phyloP scores from a whole-genome alignment of 495 filamentous ascomycete species.

The Aspergillus sclerotioniger region DNA sequence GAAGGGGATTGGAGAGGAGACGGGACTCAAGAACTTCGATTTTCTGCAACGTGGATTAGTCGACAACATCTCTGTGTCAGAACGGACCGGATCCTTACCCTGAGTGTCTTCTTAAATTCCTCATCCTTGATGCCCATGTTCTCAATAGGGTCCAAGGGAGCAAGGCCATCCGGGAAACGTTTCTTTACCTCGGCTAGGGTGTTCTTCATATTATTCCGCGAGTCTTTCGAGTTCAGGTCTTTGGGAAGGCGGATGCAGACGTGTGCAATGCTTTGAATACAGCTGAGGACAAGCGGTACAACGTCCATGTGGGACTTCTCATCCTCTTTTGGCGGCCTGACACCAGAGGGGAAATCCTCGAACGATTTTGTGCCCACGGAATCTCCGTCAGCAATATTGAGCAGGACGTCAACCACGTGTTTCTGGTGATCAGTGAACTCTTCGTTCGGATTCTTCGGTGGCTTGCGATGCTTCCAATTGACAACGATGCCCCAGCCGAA shows the following conservation, averaged over 20 bases:
- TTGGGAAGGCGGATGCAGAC: constrained; percentile 76
- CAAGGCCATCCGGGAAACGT: constrained; percentile 90
- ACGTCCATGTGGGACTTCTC: constrained; percentile 75
- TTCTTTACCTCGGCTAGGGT: constrained; percentile 69
- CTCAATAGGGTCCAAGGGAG: constrained; percentile 86
- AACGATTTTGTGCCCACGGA: constrained; percentile 56
- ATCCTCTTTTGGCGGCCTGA: constrained; percentile 61
- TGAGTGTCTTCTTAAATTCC: constrained; percentile 84
- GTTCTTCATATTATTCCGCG: constrained; percentile 64
- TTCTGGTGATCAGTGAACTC: constrained; percentile 68
- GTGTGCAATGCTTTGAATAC: constrained; percentile 73
- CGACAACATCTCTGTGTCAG: neutral
- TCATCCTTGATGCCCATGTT: constrained; percentile 93
- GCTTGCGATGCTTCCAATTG: constrained; percentile 61
- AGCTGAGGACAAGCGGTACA: constrained; percentile 81
- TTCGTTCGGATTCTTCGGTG: constrained; percentile 58
- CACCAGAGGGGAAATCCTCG: constrained; percentile 60
- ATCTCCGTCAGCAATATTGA: constrained; percentile 64
- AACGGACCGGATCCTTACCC: constrained; percentile 46
- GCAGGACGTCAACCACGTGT: constrained; percentile 76
- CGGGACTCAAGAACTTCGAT: constrained; percentile 95
- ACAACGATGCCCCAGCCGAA: constrained; percentile 93
- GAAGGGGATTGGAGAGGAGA: constrained; percentile 81
- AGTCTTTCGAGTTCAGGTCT: constrained; percentile 60
- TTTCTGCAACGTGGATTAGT: constrained; percentile 53